Conservation (phyloP, 2,329 filamentous ascomycete species). For the Daldinia sp. region DNA sequence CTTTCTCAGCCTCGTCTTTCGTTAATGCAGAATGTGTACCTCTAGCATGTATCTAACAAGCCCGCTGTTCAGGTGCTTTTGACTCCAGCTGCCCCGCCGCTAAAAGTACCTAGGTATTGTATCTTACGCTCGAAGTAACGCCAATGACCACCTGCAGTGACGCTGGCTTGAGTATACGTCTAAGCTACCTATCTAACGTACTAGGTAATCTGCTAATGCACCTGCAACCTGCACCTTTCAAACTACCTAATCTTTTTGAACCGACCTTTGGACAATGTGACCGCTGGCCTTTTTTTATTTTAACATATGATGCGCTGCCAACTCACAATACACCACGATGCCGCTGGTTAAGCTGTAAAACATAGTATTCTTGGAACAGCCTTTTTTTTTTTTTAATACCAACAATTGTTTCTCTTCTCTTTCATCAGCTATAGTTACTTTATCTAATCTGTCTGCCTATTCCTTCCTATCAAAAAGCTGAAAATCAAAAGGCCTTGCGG, state of each 20-base stretch:
- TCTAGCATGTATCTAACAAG: too few species aligned
- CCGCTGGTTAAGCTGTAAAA: slow-evolving; percentile 14
- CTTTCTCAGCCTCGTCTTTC: slow-evolving; percentile 39
- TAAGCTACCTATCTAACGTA: not conserved
- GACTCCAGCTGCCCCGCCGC: slow-evolving; percentile 30
- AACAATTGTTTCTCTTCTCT: slow-evolving; percentile 1
- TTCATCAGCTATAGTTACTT: slow-evolving; percentile 4
- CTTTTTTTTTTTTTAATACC: not conserved
- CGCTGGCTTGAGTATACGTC: not conserved
- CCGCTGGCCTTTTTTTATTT: slow-evolving; percentile 12
- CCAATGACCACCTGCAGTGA: not conserved
- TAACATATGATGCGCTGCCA: slow-evolving; percentile 40
- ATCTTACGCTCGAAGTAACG: not conserved
- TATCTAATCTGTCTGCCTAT: slow-evolving; percentile 5
- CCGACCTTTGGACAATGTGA: slow-evolving; percentile 36
- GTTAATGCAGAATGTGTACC: not conserved
- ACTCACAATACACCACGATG: slow-evolving; percentile 27
- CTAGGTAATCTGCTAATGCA: slow-evolving; percentile 1
- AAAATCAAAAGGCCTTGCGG: slow-evolving; percentile 18
- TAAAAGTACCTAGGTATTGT: slow-evolving; percentile 1
- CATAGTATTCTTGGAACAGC: slow-evolving; percentile 8
- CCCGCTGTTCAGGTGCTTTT: not conserved
- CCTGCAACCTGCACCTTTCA: slow-evolving; percentile 13
- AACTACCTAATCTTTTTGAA: not conserved
- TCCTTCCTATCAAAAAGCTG: not conserved